Base-by-base conservation (phyloP, 2,329 filamentous ascomycete genomes). In the Monosporascus sp. region DNA sequence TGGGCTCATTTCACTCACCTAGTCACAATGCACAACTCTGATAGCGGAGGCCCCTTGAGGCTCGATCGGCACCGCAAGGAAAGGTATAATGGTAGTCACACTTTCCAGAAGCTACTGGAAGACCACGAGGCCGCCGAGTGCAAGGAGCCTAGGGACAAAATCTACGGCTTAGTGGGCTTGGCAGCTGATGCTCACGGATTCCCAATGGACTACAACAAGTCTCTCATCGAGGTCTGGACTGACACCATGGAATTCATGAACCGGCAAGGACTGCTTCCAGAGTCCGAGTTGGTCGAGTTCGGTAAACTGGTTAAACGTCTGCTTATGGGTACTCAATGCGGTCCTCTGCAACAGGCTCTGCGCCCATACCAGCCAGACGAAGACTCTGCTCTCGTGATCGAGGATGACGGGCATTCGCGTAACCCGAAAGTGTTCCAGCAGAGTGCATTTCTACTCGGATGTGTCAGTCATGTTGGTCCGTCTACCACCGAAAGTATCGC, bases 151-250 rank as follows among this genome's bases (percentile, higher is more conserved):
- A 62, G 57, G 25, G 67, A 69, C 50, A 67, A 68, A 38, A 53
- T 69, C 5, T 69, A 67, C 52, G 66, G 62, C 1, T 57, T 69
- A 1, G 50, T 67, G 22, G 62, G 66, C 0, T 50, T 70, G 4
- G 62, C 66, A 17, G 49, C 50, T 5, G 65, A 68, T 46, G 57
- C 57, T 35, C 49, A 53, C 1, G 55, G 57, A 2, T 67, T 67
- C 36, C 59, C 63, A 0, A 60, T 67, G 41, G 64, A 67, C 50
- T 67, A 69, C 49, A 25, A 50, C 5, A 67, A 64, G 52, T 51
- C 60, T 2, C 38, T 59, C 2, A 58, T 59, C 9, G 53, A 66
- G 24, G 58, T 68, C 7, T 70, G 62, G 65, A 58, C 55, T 2
- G 62, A 68, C 48, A 61, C 61, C 1, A 63, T 67, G 52, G 41